Percentiles rank a stretch among this genome's conserved stretches.
These are phyloP conservation scores for Helicocarpus griseus DNA, from an alignment of 2,329 filamentous ascomycete species.

Conservation along the genomic window DNA sequence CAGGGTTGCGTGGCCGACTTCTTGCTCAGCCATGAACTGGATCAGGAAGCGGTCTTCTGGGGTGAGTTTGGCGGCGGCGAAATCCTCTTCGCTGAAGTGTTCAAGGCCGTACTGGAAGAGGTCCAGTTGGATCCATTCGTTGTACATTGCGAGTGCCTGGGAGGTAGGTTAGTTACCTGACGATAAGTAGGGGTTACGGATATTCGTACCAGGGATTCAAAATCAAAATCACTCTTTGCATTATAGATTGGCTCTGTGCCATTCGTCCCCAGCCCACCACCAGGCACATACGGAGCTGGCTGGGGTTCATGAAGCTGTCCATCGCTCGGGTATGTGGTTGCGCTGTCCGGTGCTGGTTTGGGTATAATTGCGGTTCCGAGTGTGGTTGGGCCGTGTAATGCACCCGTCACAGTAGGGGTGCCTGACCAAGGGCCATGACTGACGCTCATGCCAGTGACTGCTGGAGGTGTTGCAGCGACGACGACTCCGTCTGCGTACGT, in stretches of 20 bases:
- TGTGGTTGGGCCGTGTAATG: conserved; percentile 44
- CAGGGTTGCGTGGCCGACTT: conserved; percentile 67
- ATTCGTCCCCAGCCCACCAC: conserved; percentile 67
- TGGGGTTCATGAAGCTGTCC: conserved; percentile 58
- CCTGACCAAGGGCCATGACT: conserved; percentile 59
- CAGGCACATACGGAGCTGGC: conserved; percentile 63
- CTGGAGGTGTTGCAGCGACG: conserved; percentile 8
- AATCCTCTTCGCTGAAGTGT: conserved; percentile 59
- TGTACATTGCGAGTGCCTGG: conserved; percentile 59
- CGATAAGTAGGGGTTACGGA: neutral
- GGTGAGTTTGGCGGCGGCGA: conserved; percentile 56
- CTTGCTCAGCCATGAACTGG: conserved; percentile 67
- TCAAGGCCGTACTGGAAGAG: conserved; percentile 68
- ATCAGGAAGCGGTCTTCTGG: conserved; percentile 62
- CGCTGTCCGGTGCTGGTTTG: conserved; percentile 49
- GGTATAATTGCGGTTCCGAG: conserved; percentile 49
- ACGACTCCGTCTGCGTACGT: conserved; percentile 10
- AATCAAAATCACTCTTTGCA: conserved; percentile 74
- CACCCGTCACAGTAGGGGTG: conserved; percentile 59
- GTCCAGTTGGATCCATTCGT: conserved; percentile 79
- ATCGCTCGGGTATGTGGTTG: conserved; percentile 61
- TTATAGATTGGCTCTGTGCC: conserved; percentile 67
- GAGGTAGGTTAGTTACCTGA: neutral
- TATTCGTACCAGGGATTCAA: conserved; percentile 52
- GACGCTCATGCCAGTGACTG: conserved; percentile 3